Conservation (phyloP, 441 rosid genomes). For the Adansonia gregorii region DNA sequence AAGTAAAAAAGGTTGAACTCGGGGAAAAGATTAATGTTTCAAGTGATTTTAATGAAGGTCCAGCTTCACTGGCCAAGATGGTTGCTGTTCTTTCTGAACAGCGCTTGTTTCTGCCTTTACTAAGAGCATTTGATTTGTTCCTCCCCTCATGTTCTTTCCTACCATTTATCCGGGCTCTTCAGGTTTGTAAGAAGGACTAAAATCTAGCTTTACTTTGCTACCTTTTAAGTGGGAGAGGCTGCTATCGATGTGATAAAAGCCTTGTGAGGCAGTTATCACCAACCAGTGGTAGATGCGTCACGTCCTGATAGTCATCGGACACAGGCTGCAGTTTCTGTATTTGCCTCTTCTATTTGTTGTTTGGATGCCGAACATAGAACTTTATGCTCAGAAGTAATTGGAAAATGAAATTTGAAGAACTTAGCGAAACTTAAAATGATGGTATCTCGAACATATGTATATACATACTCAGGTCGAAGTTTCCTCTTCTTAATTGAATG, state of each 20-base stretch:
- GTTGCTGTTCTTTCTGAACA: slow-evolving; percentile 98
- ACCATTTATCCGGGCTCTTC: slow-evolving; percentile 97
- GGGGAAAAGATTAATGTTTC: slow-evolving; percentile 46
- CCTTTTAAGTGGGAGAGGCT: slow-evolving; percentile 28
- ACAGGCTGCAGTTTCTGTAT: slow-evolving; percentile 21
- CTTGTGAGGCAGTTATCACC: slow-evolving; percentile 21
- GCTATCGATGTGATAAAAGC: slow-evolving; percentile 11
- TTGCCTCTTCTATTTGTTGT: slow-evolving; percentile 18
- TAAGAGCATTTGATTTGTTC: slow-evolving; percentile 98
- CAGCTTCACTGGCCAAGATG: slow-evolving; percentile 79
- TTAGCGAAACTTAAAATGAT: neutral
- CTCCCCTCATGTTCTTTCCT: slow-evolving; percentile 94
- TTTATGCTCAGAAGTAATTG: slow-evolving; percentile 11
- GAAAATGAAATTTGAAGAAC: slow-evolving; percentile 15
- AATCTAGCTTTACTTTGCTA: slow-evolving; percentile 22
- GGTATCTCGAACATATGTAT: neutral
- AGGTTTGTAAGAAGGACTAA: slow-evolving; percentile 59
- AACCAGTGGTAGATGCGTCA: neutral
- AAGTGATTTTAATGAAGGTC: slow-evolving; percentile 65
- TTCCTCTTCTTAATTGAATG: slow-evolving; percentile 9
- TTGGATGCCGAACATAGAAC: slow-evolving; percentile 24
- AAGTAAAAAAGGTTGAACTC: slow-evolving; percentile 51
- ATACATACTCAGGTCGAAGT: neutral
- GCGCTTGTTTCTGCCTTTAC: slow-evolving; percentile 84
- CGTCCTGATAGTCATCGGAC: slow-evolving; percentile 25